phyloP scores from a whole-genome alignment of 129 eudicot species.

The Flaveria trinervia region DNA sequence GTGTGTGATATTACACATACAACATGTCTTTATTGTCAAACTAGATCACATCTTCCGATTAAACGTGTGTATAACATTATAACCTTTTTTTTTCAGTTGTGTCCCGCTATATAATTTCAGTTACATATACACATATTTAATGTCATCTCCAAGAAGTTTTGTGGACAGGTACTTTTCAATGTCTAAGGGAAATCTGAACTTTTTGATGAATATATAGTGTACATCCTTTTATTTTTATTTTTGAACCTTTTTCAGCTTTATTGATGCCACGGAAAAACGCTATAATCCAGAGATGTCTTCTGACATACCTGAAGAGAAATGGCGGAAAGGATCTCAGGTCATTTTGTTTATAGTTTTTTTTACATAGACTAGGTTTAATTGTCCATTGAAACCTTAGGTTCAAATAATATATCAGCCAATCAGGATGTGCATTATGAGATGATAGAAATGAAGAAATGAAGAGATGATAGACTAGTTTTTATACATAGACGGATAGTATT shows the following conservation, averaged over 20 bases:
- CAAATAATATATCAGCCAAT: slow-evolving; percentile 15
- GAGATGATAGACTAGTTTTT: too few relatives aligned
- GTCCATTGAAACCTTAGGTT: not conserved
- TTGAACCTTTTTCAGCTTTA: slow-evolving; percentile 39
- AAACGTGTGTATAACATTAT: not conserved
- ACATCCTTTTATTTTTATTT: not conserved
- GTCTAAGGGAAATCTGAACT: not conserved
- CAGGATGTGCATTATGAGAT: too few relatives aligned
- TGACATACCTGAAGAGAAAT: slow-evolving; percentile 48
- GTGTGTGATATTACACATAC: not conserved
- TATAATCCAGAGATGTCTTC: slow-evolving; percentile 50
- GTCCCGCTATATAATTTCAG: slow-evolving; percentile 56
- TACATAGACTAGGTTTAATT: not conserved
- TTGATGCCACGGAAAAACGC: slow-evolving; percentile 40
- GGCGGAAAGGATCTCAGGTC: slow-evolving; percentile 63
- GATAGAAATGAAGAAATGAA: too few relatives aligned
- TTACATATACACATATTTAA: slow-evolving; percentile 50
- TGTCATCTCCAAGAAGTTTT: slow-evolving; percentile 53
- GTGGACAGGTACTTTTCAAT: slow-evolving; percentile 50
- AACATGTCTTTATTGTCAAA: not conserved
- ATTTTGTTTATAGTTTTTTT: not conserved
- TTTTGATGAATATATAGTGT: not conserved
- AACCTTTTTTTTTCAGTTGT: slow-evolving; percentile 46
- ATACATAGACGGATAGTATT: not conserved
- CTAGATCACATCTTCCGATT: slow-evolving; percentile 2